Conservation (phyloP, 352 stramenopile genomes). For the Phytophthora vignae region DNA sequence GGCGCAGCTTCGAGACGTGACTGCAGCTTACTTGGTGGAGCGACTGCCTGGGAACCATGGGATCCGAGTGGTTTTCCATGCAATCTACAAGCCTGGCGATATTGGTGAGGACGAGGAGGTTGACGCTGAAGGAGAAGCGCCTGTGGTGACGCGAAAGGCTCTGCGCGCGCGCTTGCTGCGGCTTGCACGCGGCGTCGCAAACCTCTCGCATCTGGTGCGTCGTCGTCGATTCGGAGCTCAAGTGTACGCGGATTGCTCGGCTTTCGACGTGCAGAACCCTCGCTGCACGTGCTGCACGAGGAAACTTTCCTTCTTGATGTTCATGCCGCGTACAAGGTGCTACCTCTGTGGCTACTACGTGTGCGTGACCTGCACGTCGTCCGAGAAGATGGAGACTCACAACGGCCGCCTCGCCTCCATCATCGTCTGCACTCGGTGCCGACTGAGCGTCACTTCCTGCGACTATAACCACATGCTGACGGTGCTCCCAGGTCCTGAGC, state of each 20-base stretch:
- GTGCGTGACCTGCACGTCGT: conserved; percentile 26
- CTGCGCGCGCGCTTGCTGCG: conserved; percentile 24
- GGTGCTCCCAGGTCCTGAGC: conserved; percentile 16
- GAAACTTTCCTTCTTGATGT: conserved; percentile 17
- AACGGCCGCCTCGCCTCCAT: conserved; percentile 35
- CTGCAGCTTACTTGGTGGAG: conserved; percentile 43
- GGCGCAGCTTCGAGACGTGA: conserved; percentile 45
- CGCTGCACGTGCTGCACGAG: conserved; percentile 46
- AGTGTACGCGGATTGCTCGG: conserved; percentile 39
- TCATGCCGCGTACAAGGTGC: conserved; percentile 26
- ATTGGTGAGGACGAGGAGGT: not conserved
- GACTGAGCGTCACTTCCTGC: conserved; percentile 26
- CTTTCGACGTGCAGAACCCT: conserved; percentile 33
- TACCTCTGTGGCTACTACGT: conserved; percentile 41
- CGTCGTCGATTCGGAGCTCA: conserved; percentile 42
- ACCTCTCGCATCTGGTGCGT: conserved; percentile 37
- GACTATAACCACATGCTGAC: conserved; percentile 33
- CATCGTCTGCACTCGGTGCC: conserved; percentile 31
- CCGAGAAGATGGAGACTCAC: conserved; percentile 34
- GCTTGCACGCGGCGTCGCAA: conserved; percentile 26
- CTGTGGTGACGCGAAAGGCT: conserved; percentile 7
- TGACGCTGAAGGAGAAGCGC: not conserved
- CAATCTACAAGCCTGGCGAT: conserved; percentile 12
- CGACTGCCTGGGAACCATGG: conserved; percentile 21
- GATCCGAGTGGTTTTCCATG: conserved; percentile 54